A percentile compares a stretch with the other conserved stretches of the same genome.
phyloP scores from a whole-genome alignment of 2,329 filamentous ascomycete species.

The Phaeosphaeria sp. region DNA sequence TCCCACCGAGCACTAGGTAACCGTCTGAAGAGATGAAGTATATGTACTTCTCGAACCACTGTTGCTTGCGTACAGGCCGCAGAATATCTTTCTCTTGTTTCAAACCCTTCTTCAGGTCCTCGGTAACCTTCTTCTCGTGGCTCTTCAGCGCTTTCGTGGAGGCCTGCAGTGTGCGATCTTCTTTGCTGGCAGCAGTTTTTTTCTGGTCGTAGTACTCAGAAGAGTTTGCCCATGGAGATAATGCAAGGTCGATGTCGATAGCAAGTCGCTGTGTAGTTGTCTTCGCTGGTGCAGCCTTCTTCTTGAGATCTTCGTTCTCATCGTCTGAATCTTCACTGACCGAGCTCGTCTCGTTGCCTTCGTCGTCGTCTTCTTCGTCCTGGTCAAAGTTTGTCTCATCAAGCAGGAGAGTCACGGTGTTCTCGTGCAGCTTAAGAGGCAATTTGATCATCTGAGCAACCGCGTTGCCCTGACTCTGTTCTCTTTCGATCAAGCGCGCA shows the following conservation, averaged over 20 bases:
- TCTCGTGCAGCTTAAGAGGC: conserved; percentile 89
- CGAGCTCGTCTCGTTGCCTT: conserved; percentile 67
- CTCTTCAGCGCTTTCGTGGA: conserved; percentile 85
- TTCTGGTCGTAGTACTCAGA: conserved; percentile 91
- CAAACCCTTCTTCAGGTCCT: conserved; percentile 83
- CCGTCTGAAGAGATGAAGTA: conserved; percentile 97
- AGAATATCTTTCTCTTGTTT: conserved; percentile 92
- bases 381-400: conserved; percentile 72
- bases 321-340: conserved; percentile 70
- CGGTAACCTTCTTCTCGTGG: conserved; percentile 84
- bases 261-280: conserved; percentile 59
- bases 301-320: conserved; percentile 58
- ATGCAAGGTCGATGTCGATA: conserved; percentile 83
- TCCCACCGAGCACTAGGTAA: conserved; percentile 88
- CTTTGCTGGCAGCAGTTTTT: conserved; percentile 81
- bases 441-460: conserved; percentile 87
- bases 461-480: conserved; percentile 79
- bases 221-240: conserved; percentile 89
- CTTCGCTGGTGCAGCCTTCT: conserved; percentile 51
- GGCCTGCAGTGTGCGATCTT: conserved; percentile 83
- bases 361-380: conserved; percentile 65
- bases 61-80: conserved; percentile 78
- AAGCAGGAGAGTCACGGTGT: conserved; percentile 81
- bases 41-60: conserved; percentile 97
- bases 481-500: conserved; percentile 83